These are phyloP conservation scores for Phylloporus rhodoxanthus DNA, from an alignment of 768 basidiomycete species.

Conservation along the genomic window DNA sequence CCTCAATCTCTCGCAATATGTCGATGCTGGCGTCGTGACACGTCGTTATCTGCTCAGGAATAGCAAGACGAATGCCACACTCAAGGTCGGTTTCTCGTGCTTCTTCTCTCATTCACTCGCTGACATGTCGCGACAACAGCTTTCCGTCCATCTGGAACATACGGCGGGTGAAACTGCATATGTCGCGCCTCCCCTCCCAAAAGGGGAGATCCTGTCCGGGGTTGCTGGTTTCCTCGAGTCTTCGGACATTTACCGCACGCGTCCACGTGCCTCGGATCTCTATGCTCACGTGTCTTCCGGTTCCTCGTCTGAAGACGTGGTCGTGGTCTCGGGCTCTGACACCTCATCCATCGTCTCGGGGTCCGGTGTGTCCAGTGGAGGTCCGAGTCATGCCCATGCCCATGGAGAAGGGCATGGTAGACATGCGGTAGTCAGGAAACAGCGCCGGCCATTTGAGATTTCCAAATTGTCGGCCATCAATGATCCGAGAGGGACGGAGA, in stretches of 20 bases:
- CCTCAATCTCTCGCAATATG: conserved; percentile 74
- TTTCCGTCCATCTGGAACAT: conserved; percentile 54
- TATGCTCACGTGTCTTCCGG: conserved; percentile 23
- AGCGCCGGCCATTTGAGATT: conserved; percentile 27
- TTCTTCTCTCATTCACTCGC: not conserved
- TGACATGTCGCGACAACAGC: conserved; percentile 30
- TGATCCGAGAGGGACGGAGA: conserved; percentile 62
- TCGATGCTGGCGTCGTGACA: conserved; percentile 49
- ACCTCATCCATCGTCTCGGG: conserved; percentile 20
- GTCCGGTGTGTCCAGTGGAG: not conserved
- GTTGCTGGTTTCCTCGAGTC: conserved; percentile 54
- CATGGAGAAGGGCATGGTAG: not conserved
- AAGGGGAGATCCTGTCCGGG: conserved; percentile 67
- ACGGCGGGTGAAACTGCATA: conserved; percentile 52
- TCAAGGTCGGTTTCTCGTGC: conserved; percentile 45
- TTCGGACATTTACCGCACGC: conserved; percentile 47
- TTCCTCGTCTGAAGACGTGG: conserved; percentile 26
- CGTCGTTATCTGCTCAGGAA: conserved; percentile 63
- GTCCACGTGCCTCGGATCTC: conserved; percentile 48
- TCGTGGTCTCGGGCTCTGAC: conserved; percentile 11
- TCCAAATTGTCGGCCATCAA: conserved; percentile 44
- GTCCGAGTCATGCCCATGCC: not conserved
- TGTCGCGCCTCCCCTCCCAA: conserved; percentile 60
- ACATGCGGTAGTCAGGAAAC: conserved; percentile 14
- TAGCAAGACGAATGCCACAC: conserved; percentile 74